phyloP scores from a whole-genome alignment of 345 rosid species.

The Angophora floribunda region DNA sequence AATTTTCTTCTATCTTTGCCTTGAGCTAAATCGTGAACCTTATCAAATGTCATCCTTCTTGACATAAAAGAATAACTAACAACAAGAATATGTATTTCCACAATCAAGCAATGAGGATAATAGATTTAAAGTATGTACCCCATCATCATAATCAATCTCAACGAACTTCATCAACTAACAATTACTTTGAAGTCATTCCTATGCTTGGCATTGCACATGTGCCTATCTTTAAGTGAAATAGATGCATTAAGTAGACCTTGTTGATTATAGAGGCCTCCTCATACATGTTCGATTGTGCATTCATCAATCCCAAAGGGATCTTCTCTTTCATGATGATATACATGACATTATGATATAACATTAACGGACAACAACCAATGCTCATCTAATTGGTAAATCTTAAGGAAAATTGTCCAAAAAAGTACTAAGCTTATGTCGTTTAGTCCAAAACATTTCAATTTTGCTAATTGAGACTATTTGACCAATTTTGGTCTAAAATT shows the following conservation, averaged over 20 bases:
- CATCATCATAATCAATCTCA: not conserved
- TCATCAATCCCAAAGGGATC: not conserved
- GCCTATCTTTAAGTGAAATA: not conserved
- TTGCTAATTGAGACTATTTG: no score
- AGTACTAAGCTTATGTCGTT: no score
- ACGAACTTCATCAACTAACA: not conserved
- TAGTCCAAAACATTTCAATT: no score
- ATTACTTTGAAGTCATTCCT: not conserved
- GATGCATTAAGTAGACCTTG: not conserved
- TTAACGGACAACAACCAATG: not conserved
- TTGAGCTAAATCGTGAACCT: not conserved
- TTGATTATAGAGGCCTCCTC: not conserved
- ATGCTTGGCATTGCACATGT: not conserved
- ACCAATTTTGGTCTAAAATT: no score
- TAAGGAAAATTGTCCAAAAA: no score
- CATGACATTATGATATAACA: not conserved
- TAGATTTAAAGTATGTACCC: not conserved
- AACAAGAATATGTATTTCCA: not conserved
- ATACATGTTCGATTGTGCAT: not conserved
- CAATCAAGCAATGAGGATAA: not conserved
- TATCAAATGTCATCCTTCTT: not conserved
- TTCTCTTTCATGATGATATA: not conserved
- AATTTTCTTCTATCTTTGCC: no score
- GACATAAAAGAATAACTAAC: not conserved
- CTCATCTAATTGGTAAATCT: no score